Base-by-base conservation (phyloP, 2,329 filamentous ascomycete species). In the Trichoderma simmonsii region DNA sequence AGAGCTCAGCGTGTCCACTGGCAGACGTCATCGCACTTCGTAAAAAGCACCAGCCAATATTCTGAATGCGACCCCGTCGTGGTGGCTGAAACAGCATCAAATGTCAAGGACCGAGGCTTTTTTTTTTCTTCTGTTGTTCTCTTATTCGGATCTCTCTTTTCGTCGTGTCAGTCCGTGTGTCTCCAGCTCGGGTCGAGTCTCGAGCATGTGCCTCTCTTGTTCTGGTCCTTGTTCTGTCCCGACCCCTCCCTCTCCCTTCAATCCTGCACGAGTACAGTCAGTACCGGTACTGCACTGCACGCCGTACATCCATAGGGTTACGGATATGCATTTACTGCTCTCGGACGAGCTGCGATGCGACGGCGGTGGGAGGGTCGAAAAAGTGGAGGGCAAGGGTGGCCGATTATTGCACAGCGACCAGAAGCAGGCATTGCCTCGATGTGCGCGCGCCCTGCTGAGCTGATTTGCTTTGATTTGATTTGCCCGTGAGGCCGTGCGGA, bases 81-180 rank as follows among this genome's bases (percentile, higher is more conserved):
- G 24, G 64, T 67, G 64, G 64, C 64, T 67, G 64, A 67, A 67
- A 67, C 64, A 59, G 64, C 39, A 59, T 67, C 64, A 59, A 67
- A 67, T 51, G 24, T 5, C 54, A 60, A 68, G 65, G 54, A 68
- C 65, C 54, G 54, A 68, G 65, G 65, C 54, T 68, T 59, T 59
- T 43, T 12, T 26, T 39, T 6, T 56, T 11, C 24, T 39, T 6
- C 5, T 36, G 34, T 15, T 36, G 34, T 15, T 36, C 34, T 9
- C 26, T n/a, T 39, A 8, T 18, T 39, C 36, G 36, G 15, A 39
- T 39, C 21, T 15, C n/a, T 24, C 21, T 28, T 26, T 15, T 62
- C 21, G 15, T 26, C 21, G 8, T 18, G 15, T 34, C 26, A 18
- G 26, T 30, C 15, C 15, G 18, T 36, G 32, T 18, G 32, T 39